These are phyloP conservation scores for Diaporthe australafricana DNA, from an alignment of 2,329 filamentous ascomycete genomes.

Conservation along the genomic window DNA sequence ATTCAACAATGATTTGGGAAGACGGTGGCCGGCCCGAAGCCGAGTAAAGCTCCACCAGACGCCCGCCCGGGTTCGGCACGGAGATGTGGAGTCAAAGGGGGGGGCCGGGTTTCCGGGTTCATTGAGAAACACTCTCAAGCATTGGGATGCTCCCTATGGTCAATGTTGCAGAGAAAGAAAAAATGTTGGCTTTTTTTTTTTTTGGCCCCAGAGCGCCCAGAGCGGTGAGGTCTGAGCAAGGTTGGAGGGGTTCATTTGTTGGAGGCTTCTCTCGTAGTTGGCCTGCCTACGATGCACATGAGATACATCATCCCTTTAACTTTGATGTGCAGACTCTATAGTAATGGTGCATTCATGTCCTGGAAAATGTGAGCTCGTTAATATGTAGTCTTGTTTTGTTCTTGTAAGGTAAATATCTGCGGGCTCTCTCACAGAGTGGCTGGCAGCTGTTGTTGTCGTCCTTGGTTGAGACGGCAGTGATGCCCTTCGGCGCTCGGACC, in stretches of 20 bases:
- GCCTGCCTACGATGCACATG: not conserved
- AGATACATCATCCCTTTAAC: not conserved
- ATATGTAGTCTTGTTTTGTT: not conserved
- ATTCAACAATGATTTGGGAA: not conserved
- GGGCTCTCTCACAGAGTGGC: no score
- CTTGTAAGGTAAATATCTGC: not conserved
- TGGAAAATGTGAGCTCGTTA: not conserved
- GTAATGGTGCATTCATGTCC: not conserved
- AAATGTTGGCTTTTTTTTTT: not conserved
- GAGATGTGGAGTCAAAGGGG: slow-evolving; percentile 25
- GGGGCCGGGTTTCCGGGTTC: not conserved
- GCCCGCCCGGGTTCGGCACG: slow-evolving; percentile 31
- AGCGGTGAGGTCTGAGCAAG: no score
- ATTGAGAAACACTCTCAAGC: not conserved
- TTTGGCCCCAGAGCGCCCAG: no score
- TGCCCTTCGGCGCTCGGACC: slow-evolving; percentile 18
- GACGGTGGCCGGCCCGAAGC: not conserved
- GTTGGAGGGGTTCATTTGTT: not conserved
- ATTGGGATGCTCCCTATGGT: not conserved
- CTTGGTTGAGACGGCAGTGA: not conserved
- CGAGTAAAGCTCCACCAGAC: not conserved
- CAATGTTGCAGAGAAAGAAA: no score
- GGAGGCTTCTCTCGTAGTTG: not conserved
- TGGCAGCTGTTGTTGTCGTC: no score
- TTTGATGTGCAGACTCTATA: not conserved